Conservation (phyloP, 768 basidiomycete genomes). For the Xerocomellus intermedius region DNA sequence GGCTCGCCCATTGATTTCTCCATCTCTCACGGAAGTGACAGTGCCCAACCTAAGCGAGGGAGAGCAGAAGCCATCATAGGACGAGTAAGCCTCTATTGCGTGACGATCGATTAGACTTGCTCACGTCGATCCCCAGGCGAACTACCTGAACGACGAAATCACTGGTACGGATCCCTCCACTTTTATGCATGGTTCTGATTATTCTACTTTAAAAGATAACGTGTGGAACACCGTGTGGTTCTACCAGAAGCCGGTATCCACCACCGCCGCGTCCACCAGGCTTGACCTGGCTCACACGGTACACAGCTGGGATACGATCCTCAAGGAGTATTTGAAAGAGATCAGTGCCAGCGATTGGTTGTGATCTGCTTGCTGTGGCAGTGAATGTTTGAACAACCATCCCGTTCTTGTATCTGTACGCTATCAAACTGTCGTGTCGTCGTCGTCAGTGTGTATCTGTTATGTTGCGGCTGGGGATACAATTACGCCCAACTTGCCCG, state of each 20-base stretch:
- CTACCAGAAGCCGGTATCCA: conserved; percentile 1
- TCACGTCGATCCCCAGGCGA: not conserved
- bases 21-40: conserved; percentile 3
- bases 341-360: not conserved
- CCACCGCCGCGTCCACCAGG: not conserved
- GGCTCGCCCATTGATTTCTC: conserved; percentile 7
- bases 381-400: not conserved
- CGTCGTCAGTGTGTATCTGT: no score
- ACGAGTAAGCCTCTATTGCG: not conserved
- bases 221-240: conserved; percentile 11
- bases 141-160: not conserved
- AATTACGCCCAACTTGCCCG: no score
- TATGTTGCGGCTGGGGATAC: no score
- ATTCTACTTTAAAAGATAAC: not conserved
- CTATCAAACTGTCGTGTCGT: not conserved
- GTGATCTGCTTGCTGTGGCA: not conserved
- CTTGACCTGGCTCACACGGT: not conserved
- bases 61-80: not conserved
- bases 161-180: not conserved
- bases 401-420: not conserved
- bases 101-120: not conserved
- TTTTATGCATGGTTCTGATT: not conserved
- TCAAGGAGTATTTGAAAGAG: conserved; percentile 1
- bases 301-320: not conserved
- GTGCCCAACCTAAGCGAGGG: not conserved